A percentile compares a stretch with the other conserved stretches of the same genome.
Evolutionary conservation across 2,329 filamentous ascomycete genomes (phyloP).

Genomic region (Falciphora oryzae): DNA sequence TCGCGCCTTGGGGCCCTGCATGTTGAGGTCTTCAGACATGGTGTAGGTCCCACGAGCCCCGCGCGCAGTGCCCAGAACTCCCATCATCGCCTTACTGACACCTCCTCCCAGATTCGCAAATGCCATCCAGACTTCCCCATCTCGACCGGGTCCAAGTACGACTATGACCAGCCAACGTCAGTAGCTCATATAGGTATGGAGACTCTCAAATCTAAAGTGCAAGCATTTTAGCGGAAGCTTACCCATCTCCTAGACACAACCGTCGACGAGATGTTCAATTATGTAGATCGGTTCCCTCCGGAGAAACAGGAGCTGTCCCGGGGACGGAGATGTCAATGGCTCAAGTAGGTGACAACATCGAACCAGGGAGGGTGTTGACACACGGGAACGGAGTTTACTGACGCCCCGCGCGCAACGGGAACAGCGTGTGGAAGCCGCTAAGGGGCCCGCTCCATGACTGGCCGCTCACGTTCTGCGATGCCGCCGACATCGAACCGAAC

Average conservation of each 20-base stretch:
- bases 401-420: too few relatives aligned
- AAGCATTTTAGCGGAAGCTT: neutral
- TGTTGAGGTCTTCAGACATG: constrained; percentile 2
- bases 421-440: neutral
- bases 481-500: neutral
- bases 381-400: too few relatives aligned
- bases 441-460: constrained; percentile 1
- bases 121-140: neutral
- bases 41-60: neutral
- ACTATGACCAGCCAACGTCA: constrained; percentile 1
- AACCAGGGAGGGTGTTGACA: too few relatives aligned
- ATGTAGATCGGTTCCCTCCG: neutral
- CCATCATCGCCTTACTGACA: neutral
- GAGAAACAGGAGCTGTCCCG: neutral
- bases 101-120: neutral
- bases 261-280: neutral
- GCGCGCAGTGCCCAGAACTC: neutral
- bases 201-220: neutral
- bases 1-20: neutral
- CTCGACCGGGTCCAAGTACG: neutral
- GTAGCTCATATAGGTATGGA: neutral
- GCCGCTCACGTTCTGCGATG: constrained; percentile 4
- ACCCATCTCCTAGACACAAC: neutral
- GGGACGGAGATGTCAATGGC: constrained; percentile 1
- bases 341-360: neutral